Conservation (phyloP, 2,329 filamentous ascomycete species). For the Phyllosticta citrichinensis region DNA sequence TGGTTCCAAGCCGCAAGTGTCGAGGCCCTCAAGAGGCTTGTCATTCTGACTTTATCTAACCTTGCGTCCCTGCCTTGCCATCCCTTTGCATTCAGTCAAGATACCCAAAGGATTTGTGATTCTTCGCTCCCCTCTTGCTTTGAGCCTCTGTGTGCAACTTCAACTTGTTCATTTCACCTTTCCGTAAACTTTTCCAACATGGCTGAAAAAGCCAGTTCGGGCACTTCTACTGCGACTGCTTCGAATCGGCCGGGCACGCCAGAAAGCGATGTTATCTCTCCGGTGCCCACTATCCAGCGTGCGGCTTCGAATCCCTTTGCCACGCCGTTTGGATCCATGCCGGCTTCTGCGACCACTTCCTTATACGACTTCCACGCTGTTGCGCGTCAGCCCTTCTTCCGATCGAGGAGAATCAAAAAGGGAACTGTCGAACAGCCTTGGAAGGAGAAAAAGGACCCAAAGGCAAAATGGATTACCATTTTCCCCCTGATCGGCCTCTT, state of each 20-base stretch:
- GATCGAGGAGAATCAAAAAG: constrained; percentile 62
- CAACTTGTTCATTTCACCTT: neutral
- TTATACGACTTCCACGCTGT: constrained; percentile 16
- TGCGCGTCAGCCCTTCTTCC: constrained; percentile 48
- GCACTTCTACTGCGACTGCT: constrained; percentile 20
- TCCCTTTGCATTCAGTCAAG: neutral
- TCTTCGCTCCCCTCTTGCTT: neutral
- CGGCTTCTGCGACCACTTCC: constrained; percentile 33
- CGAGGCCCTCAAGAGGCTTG: neutral
- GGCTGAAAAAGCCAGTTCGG: neutral
- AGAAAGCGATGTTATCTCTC: constrained; percentile 25
- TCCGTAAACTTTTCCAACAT: neutral
- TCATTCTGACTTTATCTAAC: neutral
- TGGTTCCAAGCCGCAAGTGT: neutral
- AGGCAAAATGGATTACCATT: constrained; percentile 80
- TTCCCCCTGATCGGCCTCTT: constrained; percentile 63
- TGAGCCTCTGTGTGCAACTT: neutral
- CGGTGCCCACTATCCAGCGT: constrained; percentile 11
- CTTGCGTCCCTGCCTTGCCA: neutral
- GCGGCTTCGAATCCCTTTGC: constrained; percentile 21
- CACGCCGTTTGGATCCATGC: constrained; percentile 34
- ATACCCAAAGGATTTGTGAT: neutral
- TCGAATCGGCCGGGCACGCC: constrained; percentile 31
- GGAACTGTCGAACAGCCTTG: constrained; percentile 68
- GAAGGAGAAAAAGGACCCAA: constrained; percentile 61